These are phyloP conservation scores for Aethionema arabicum DNA, from an alignment of 345 rosid genomes.

Conservation along the genomic window DNA sequence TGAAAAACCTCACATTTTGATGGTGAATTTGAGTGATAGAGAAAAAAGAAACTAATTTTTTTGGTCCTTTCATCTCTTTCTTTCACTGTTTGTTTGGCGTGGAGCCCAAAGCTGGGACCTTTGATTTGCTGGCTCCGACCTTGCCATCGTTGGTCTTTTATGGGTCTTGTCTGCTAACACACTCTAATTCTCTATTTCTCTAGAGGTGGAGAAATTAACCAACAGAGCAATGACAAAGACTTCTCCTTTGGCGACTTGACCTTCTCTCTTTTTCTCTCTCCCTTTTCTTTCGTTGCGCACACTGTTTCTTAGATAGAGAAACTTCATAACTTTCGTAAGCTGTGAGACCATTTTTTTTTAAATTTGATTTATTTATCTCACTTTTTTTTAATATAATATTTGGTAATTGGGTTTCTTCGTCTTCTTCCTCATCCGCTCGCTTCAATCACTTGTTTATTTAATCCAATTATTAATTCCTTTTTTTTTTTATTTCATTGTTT, in stretches of 20 bases:
- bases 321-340: not conserved
- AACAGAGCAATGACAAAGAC: conserved; percentile 27
- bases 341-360: not conserved
- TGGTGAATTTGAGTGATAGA: not conserved
- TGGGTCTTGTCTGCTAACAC: conserved; percentile 62
- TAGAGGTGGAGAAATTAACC: conserved; percentile 19
- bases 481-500: conserved; percentile 13
- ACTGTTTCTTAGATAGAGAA: conserved; percentile 20
- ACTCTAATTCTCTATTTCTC: not conserved
- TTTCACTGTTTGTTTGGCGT: conserved; percentile 35
- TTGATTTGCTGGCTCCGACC: conserved; percentile 77
- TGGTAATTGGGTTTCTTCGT: conserved; percentile 15
- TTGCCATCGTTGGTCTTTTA: conserved; percentile 64
- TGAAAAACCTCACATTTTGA: no score
- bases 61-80: not conserved
- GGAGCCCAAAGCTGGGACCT: conserved; percentile 80
- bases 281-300: not conserved
- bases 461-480: not conserved
- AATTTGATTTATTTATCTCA: not conserved
- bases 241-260: conserved; percentile 29
- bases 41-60: not conserved
- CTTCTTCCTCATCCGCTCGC: conserved; percentile 25
- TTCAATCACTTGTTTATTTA: conserved; percentile 11
- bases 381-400: not conserved
- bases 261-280: not conserved